Evolutionary conservation across 1,284 basidiomycete species (phyloP).

Genomic region (Ganoderma resinaceum): DNA sequence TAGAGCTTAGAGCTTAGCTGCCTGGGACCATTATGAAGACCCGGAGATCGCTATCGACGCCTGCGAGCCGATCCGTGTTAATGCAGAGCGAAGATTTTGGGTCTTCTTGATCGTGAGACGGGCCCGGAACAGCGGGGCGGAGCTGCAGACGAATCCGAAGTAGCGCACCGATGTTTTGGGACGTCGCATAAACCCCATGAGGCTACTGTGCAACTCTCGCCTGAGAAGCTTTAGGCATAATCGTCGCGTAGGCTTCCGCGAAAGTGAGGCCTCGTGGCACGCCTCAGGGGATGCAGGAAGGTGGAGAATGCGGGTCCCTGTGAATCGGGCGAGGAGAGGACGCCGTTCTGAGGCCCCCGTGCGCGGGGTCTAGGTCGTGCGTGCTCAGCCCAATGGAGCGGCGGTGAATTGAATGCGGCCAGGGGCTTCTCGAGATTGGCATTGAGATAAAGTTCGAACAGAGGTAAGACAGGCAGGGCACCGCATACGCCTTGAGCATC

Average conservation of each 20-base stretch:
- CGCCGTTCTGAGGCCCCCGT: background rate
- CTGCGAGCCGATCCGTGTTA: slow-evolving; percentile 18
- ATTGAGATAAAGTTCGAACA: slow-evolving; percentile 31
- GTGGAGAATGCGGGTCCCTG: slow-evolving; percentile 8
- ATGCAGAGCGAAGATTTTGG: slow-evolving; percentile 10
- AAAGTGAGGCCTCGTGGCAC: slow-evolving; percentile 23
- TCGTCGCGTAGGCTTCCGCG: slow-evolving; percentile 27
- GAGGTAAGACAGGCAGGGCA: slow-evolving; percentile 15
- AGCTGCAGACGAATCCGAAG: slow-evolving; percentile 1
- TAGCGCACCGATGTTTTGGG: background rate
- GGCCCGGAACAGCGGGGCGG: slow-evolving; percentile 10
- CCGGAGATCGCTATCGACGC: slow-evolving; percentile 23
- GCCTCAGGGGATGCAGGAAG: background rate
- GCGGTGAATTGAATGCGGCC: slow-evolving; percentile 1
- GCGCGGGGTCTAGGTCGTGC: background rate
- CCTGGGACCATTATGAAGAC: slow-evolving; percentile 11
- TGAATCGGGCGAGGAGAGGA: slow-evolving; percentile 12
- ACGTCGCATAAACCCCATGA: slow-evolving; percentile 23
- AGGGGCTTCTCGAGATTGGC: slow-evolving; percentile 27
- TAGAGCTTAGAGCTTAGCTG: slow-evolving; percentile 12
- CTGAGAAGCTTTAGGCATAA: slow-evolving; percentile 32
- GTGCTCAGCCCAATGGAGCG: background rate
- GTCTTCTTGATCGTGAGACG: slow-evolving; percentile 2
- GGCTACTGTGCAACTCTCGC: slow-evolving; percentile 23
- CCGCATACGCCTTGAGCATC: slow-evolving; percentile 7